Evolutionary conservation across 176 grass and related monocot species (phyloP), one percentile per base, ranked within the genome.

Genomic region (Saccharum spontaneum): DNA sequence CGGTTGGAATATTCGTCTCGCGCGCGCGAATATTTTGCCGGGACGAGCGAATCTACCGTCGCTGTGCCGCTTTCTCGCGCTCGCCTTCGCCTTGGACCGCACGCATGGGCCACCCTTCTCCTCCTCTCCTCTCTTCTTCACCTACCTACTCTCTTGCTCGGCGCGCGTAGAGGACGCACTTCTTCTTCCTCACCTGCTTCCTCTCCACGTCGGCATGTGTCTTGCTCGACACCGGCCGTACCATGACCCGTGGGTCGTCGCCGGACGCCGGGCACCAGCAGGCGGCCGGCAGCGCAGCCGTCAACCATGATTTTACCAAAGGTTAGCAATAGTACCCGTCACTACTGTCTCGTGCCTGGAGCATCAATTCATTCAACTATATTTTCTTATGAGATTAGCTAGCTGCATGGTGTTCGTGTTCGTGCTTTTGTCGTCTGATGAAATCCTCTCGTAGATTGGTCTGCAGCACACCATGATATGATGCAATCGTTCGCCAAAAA

Each of bases 21-120:
- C 78, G 6, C 45, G 40, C 67, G 7, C 48, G 84, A 84, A 90
- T 90, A 90, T 84, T 84, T 87, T 26, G 22, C 46, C 80, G 28
- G 38, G 46, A 48, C 55, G 60, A 79, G n/a, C 84, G 89, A 87
- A 87, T 90, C 46, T 87, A 79, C 80, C 66, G 0, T 65, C 39
- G 0, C 31, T 12, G 69, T 61, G 36, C n/a, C 37, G 14, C 20
- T 82, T 73, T 20, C 66, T 70, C 3, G 52, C 79, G 3, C 5
- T 30, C 61, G 61, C 60, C n/a, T 24, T 36, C 46, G 26, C 39
- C 71, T 85, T 76, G 77, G 39, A n/a, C 23, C 54, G 69, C 76
- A 50, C 78, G 55, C 41, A 77, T 33, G 1, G 8, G 8, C 43
- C 43, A 73, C 43, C 66, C 6, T 41, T 66, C 10, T 71, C 20